phyloP scores from a whole-genome alignment of 2,329 filamentous ascomycete genomes.

The Plectosphaerella plurivora region DNA sequence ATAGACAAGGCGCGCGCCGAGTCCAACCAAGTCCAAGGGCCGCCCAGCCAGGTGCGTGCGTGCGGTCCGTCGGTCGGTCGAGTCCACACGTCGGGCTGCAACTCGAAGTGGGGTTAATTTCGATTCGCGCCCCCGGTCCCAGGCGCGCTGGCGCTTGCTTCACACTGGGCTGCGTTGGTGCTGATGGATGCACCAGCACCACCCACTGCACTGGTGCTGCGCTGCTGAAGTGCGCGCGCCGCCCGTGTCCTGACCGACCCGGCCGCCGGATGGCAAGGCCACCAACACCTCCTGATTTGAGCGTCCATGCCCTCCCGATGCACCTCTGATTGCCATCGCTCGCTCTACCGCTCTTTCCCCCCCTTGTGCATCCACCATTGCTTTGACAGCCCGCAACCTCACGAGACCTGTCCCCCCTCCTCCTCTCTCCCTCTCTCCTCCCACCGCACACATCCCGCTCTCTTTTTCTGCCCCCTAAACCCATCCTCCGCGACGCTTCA shows the following conservation, averaged over 20 bases:
- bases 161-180: neutral
- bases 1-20: no score
- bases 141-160: neutral
- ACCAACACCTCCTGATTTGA: neutral
- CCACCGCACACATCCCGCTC: neutral
- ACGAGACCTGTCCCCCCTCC: neutral
- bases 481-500: neutral
- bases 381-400: slow-evolving; percentile 6
- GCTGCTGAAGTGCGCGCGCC: no score
- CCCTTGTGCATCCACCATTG: neutral
- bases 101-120: slow-evolving; percentile 15
- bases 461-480: neutral
- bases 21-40: neutral
- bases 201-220: no score
- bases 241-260: no score
- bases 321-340: neutral
- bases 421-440: neutral
- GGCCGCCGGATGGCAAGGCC: no score
- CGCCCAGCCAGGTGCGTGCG: neutral
- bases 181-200: no score
- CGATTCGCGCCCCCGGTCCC: slow-evolving; percentile 8
- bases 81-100: slow-evolving; percentile 13
- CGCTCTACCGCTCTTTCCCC: neutral
- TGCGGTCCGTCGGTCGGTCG: neutral
- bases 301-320: neutral